A percentile compares a stretch with the other conserved stretches of the same genome.
Conservation (phyloP, 169 alveolate genomes). For the Plasmodium sp. region DNA sequence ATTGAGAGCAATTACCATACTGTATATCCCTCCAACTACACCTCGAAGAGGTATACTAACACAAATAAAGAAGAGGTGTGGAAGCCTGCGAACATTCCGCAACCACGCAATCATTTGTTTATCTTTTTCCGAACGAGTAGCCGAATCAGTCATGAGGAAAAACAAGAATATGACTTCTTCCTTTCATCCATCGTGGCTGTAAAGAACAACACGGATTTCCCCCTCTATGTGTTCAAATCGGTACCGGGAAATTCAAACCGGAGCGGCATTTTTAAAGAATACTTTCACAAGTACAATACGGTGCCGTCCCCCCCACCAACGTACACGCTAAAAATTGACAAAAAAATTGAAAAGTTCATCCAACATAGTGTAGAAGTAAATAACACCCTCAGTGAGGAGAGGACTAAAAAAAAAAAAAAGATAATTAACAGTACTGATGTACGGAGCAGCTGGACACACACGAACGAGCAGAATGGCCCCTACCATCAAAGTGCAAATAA, state of each 20-base stretch:
- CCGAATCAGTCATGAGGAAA: constrained; percentile 67
- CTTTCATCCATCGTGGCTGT: constrained; percentile 63
- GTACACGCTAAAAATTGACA: constrained; percentile 61
- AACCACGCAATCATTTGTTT: constrained; percentile 62
- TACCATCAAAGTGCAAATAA: background rate
- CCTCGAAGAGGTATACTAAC: background rate
- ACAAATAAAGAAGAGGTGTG: constrained; percentile 37
- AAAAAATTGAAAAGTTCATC: constrained; percentile 45
- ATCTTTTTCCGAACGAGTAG: constrained; percentile 64
- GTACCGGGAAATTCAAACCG: constrained; percentile 67
- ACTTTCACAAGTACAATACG: constrained; percentile 49
- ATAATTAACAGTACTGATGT: background rate
- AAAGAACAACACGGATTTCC: constrained; percentile 70
- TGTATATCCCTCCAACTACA: constrained; percentile 43
- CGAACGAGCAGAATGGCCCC: background rate
- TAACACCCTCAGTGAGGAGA: background rate
- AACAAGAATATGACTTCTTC: constrained; percentile 70
- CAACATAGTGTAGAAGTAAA: background rate
- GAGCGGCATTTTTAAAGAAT: constrained; percentile 57
- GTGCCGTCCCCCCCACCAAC: constrained; percentile 75
- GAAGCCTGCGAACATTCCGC: constrained; percentile 55
- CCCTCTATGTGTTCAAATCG: constrained; percentile 48
- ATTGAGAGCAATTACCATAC: constrained; percentile 6
- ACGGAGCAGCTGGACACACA: background rate
- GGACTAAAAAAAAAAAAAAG: background rate